Evolutionary conservation across 192 early-diverging fungal genomes (phyloP).

Genomic region (Gonapodya sp.): DNA sequence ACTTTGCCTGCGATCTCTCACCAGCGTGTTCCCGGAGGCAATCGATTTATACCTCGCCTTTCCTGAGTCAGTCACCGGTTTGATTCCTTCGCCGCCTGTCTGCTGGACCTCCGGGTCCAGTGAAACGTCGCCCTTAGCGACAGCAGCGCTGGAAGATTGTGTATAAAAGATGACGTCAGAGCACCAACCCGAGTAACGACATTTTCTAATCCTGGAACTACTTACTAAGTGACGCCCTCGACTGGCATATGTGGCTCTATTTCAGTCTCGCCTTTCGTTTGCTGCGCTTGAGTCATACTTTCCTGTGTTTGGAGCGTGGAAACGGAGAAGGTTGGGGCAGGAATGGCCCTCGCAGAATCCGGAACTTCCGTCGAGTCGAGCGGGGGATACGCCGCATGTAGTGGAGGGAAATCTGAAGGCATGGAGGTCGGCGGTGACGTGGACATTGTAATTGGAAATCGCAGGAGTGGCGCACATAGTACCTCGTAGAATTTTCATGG

Average conservation of each 20-base stretch:
- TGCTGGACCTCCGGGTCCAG: neutral
- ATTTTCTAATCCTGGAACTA: too few species aligned
- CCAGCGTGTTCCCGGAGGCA: too few species aligned
- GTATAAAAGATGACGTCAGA: too few species aligned
- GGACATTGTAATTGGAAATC: neutral
- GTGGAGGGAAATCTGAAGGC: neutral
- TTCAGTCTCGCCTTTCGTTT: neutral
- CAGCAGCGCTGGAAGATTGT: neutral
- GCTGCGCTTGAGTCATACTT: neutral
- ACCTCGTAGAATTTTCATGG: too few species aligned
- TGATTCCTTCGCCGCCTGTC: neutral
- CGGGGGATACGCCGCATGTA: neutral
- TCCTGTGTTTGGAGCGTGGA: neutral
- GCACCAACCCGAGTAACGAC: too few species aligned
- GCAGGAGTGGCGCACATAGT: neutral
- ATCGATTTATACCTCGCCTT: too few species aligned
- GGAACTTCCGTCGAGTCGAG: neutral
- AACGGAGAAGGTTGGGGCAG: too few species aligned
- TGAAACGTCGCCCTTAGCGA: neutral
- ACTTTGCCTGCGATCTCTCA: too few species aligned
- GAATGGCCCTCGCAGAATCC: neutral
- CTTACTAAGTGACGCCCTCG: neutral
- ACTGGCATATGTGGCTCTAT: neutral
- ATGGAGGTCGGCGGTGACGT: too few species aligned
- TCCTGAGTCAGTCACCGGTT: neutral